Evolutionary conservation across 371 early-diverging fungal genomes (phyloP).

Genomic region (Phascolomyces articulosus): DNA sequence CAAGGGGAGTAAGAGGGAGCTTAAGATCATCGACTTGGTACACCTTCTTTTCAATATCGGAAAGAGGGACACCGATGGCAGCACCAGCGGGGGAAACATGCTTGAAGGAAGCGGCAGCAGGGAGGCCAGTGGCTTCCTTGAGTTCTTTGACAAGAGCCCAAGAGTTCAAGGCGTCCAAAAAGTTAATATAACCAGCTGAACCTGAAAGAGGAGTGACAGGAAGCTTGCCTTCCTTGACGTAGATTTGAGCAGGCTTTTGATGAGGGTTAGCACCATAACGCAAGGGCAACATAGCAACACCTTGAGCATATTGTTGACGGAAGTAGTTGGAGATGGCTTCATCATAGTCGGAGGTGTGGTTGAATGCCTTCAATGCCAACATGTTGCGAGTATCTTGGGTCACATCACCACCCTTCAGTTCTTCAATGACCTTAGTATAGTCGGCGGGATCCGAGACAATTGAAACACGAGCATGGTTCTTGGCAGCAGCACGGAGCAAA

Average conservation of each 20-base stretch:
- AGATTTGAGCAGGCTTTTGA: conserved; percentile 96
- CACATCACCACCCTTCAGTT: conserved; percentile 61
- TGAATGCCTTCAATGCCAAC: conserved; percentile 89
- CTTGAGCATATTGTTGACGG: conserved; percentile 82
- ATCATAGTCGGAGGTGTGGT: conserved; percentile 96
- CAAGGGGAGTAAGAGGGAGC: conserved; percentile 74
- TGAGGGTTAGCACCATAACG: conserved; percentile 99
- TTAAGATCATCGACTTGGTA: conserved; percentile 90
- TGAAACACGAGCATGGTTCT: conserved; percentile 96
- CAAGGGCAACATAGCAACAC: conserved; percentile 77
- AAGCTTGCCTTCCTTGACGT: conserved; percentile 74
- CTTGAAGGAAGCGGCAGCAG: conserved; percentile 98
- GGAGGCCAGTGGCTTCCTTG: conserved; percentile 48
- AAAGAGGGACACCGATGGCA: conserved; percentile 87
- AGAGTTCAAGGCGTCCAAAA: conserved; percentile 94
- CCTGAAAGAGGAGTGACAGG: conserved; percentile 93
- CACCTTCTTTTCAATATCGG: conserved; percentile 84
- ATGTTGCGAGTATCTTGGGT: conserved; percentile 60
- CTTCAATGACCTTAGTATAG: conserved; percentile 77
- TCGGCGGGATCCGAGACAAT: conserved; percentile 92
- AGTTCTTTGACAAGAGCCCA: conserved; percentile 97
- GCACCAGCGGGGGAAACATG: conserved; percentile 98
- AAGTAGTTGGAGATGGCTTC: conserved; percentile 94
- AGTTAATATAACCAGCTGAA: conserved; percentile 97
- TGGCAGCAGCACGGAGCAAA: conserved; percentile 96